Percentiles rank a stretch among this genome's conserved stretches.
Evolutionary conservation across 108 stramenopile species (phyloP).

Genomic region (Skeletonema menzelii): DNA sequence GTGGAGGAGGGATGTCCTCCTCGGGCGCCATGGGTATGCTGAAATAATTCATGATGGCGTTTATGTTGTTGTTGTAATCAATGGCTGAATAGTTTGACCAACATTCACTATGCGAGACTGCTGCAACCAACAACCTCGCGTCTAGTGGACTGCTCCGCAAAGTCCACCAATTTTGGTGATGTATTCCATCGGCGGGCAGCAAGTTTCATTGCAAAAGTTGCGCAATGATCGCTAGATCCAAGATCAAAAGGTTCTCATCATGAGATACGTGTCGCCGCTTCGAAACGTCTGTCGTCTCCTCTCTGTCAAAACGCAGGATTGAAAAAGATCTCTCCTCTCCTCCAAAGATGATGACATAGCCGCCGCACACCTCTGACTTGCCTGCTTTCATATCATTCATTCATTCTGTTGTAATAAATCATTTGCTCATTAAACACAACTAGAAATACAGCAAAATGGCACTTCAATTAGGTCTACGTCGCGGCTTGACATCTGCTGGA

Average conservation of each 20-base stretch:
- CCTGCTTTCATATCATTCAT: background rate
- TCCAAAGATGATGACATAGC: background rate
- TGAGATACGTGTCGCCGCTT: background rate
- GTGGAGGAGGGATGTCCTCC: background rate
- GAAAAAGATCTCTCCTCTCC: background rate
- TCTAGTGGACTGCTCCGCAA: too few species aligned
- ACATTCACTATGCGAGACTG: too few species aligned
- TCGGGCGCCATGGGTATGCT: background rate
- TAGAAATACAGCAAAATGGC: slow-evolving; percentile 19
- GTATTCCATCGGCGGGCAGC: background rate
- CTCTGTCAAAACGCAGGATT: background rate
- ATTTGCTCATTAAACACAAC: background rate
- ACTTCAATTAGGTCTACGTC: slow-evolving; percentile 41
- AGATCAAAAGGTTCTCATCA: too few species aligned
- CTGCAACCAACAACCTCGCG: too few species aligned
- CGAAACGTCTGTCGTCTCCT: background rate
- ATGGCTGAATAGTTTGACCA: too few species aligned
- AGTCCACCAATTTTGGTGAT: slow-evolving; percentile 4
- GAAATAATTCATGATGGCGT: background rate
- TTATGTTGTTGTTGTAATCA: too few species aligned
- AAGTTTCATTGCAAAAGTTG: background rate
- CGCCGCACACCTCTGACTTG: too few species aligned
- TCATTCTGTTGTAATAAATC: background rate
- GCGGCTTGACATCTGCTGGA: slow-evolving; percentile 13
- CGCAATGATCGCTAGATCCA: too few species aligned